Evolutionary conservation across 257 asterid species (phyloP).

Genomic region (Misopates orontium): DNA sequence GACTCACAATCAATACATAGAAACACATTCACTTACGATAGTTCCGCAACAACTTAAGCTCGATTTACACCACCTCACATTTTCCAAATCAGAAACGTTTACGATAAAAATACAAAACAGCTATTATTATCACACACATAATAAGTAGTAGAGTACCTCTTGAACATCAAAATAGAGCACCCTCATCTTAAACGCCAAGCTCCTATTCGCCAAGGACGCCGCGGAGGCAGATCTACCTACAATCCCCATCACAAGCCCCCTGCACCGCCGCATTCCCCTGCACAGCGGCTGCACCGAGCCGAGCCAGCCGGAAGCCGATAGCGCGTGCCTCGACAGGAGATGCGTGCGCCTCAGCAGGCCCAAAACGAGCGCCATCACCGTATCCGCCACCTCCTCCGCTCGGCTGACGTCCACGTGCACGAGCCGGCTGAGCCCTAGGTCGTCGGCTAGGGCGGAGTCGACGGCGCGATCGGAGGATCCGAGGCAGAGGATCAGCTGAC

Average conservation of each 20-base stretch:
- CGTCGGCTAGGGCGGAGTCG: constrained; percentile 84
- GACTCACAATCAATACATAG: too few species aligned
- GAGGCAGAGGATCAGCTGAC: constrained; percentile 91
- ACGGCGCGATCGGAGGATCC: constrained; percentile 92
- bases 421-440: constrained; percentile 73
- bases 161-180: constrained; percentile 88
- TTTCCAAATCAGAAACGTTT: too few species aligned
- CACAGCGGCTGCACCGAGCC: constrained; percentile 99
- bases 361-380: constrained; percentile 92
- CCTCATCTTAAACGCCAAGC: constrained; percentile 96
- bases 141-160: too few species aligned
- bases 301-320: constrained; percentile 97
- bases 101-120: too few species aligned
- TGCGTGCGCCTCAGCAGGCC: constrained; percentile 94
- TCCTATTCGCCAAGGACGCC: constrained; percentile 74
- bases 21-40: too few species aligned
- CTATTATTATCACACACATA: too few species aligned
- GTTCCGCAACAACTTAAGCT: too few species aligned
- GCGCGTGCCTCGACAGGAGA: constrained; percentile 79
- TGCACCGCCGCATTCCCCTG: constrained; percentile 81
- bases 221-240: constrained; percentile 96
- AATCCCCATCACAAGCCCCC: constrained; percentile 90
- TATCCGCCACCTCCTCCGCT: constrained; percentile 96
- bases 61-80: too few species aligned
- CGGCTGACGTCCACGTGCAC: constrained; percentile 90